Evolutionary conservation across 2,329 filamentous ascomycete genomes (phyloP), one percentile per base, ranked within the genome.

Genomic region (Camptophora hylomeconis): DNA sequence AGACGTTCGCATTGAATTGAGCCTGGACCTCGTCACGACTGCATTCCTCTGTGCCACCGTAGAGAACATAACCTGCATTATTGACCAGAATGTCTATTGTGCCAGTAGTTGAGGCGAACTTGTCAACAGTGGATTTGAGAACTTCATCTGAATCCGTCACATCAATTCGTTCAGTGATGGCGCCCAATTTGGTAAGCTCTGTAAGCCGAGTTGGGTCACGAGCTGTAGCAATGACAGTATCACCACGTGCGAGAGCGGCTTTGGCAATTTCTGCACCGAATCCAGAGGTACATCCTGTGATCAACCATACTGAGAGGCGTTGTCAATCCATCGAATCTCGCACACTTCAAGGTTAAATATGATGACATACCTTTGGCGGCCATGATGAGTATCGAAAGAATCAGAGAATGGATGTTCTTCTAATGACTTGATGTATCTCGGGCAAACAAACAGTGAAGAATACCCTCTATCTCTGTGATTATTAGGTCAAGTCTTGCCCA

Each of bases 251-350:
- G 6, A 54, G 39, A 6, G 36, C 43, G 24, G 42, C 36, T 9
- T 40, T 31, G 16, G 41, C 44, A 13, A 54, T 38, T 28, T 49
- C 45, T 11, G 28, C 23, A 15, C 52, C 52, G 17, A 56, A 45
- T 8, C 53, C 52, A 17, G 46, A 49, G 5, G 50, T 53, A 29
- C 44, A 49, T 18, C 52, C 51, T 9, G 50, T 53, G 22, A 55
- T 47, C 22, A 54, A 44, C 50, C 51, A 56, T 28, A 54, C 46
- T n/a, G n/a, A n/a, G n/a, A n/a, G n/a, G n/a, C n/a, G n/a, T n/a
- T n/a, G n/a, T n/a, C n/a, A n/a, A n/a, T n/a, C n/a, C n/a, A n/a
- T n/a, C n/a, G n/a, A n/a, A n/a, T n/a, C n/a, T n/a, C n/a, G n/a
- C n/a, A n/a, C n/a, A n/a, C n/a, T n/a, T n/a, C n/a, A n/a, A n/a